Conservation (phyloP, 2,329 filamentous ascomycete genomes). For the Pseudonectria buxi region DNA sequence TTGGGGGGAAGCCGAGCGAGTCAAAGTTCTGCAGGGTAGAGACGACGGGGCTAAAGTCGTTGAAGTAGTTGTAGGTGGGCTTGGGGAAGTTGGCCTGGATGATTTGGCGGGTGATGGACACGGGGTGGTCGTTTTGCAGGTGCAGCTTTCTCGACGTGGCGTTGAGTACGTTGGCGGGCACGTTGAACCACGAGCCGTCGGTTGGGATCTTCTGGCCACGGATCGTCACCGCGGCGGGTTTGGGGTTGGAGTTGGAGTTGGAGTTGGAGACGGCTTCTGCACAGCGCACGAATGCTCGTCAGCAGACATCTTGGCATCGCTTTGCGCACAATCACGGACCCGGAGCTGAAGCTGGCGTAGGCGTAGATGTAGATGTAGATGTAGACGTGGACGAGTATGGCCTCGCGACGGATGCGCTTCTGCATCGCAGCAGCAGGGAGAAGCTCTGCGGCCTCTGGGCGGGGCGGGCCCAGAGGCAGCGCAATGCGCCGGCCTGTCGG, state of each 20-base stretch:
- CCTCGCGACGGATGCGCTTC: constrained; percentile 15
- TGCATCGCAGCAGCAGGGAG: constrained; percentile 13
- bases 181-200: constrained; percentile 78
- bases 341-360: neutral
- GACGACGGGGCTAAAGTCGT: constrained; percentile 75
- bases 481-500: constrained; percentile 17
- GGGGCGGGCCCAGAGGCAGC: constrained; percentile 21
- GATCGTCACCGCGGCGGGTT: constrained; percentile 40
- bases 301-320: constrained; percentile 2
- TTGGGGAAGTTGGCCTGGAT: constrained; percentile 82
- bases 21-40: constrained; percentile 88
- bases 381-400: constrained; percentile 15
- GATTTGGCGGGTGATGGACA: constrained; percentile 83
- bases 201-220: constrained; percentile 49
- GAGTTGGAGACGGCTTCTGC: constrained; percentile 12
- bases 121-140: constrained; percentile 81
- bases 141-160: constrained; percentile 76
- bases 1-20: constrained; percentile 80
- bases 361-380: too few relatives aligned
- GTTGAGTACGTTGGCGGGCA: constrained; percentile 65
- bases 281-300: constrained; percentile 11
- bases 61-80: constrained; percentile 69
- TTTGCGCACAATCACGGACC: constrained; percentile 3
- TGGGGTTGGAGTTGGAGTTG: too few relatives aligned
- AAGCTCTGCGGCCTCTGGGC: constrained; percentile 16